These are phyloP conservation scores for Pseudogymnoascus sp. DNA, from an alignment of 2,329 filamentous ascomycete species.

Conservation along the genomic window DNA sequence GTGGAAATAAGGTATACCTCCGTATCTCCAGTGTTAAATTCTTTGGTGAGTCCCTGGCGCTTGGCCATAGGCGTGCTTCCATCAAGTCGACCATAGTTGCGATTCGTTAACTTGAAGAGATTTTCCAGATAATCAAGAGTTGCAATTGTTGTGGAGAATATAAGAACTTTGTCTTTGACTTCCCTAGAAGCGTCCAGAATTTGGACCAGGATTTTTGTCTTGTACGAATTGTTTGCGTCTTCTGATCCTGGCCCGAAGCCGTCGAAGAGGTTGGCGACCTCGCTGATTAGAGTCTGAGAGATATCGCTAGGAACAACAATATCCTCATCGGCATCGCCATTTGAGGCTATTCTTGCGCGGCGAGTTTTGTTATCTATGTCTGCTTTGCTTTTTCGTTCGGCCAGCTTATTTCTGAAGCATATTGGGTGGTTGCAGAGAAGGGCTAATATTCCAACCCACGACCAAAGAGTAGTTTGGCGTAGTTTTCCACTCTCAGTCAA, in stretches of 20 bases:
- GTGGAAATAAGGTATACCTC: conserved; percentile 77
- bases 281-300: background rate
- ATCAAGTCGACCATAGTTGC: conserved; percentile 56
- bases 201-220: conserved; percentile 56
- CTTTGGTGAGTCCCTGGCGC: conserved; percentile 57
- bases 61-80: conserved; percentile 49
- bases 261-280: background rate
- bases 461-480: conserved; percentile 40
- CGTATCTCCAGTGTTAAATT: conserved; percentile 54
- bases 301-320: background rate
- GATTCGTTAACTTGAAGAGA: conserved; percentile 43
- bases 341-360: background rate
- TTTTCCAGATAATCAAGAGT: conserved; percentile 63
- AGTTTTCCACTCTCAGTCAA: conserved; percentile 29
- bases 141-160: conserved; percentile 69
- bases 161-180: conserved; percentile 64
- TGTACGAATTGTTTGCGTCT: conserved; percentile 48
- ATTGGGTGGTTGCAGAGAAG: conserved; percentile 53
- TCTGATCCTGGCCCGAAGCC: conserved; percentile 31
- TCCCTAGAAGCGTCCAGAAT: conserved; percentile 61
- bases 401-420: conserved; percentile 38
- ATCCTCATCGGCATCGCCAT: conserved; percentile 15
- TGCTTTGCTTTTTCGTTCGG: conserved; percentile 28
- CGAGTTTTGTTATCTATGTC: background rate
- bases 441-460: conserved; percentile 45